Base-by-base conservation (phyloP, 2,329 filamentous ascomycete species). In the Fusarium abutilonis region DNA sequence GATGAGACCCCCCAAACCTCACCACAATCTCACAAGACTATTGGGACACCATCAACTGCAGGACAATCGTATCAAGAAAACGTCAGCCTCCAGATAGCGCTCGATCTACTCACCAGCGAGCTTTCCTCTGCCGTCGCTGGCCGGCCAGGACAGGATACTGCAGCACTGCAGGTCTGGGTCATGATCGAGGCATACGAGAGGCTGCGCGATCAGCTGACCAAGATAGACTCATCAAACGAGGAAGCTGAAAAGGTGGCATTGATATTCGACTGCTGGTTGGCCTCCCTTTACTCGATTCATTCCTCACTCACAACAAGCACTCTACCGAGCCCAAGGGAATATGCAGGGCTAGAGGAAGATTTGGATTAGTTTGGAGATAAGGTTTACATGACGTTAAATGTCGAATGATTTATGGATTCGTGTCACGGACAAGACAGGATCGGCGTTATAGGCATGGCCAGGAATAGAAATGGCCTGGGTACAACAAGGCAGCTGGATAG, bases 141-240 rank as follows among this genome's bases (percentile, higher is more conserved):
- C 40, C 32, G 70, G 47, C 49, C 71, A 9, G 14, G 70, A 52
- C 35, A 62, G 3, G 75, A 80, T 32, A 75, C 77, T 0, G 77
- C 82, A 13, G 77, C 79, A 2, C 67, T 86, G 36, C 83, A 86
- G 66, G 70, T 85, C 15, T 81, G 80, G 79, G 76, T 82, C 39
- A 85, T 86, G 83, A 86, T 86, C 46, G 83, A 85, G 64, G 83
- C 83, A 3, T 86, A 86, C 64, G 83, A 86, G 74, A 76, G 77
- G 56, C 71, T 86, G 53, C 75, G 81, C 14, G 80, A 84, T 39
- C 77, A 78, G 64, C 68, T 85, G 1, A 66, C 73, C 1, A 73
- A 70, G 3, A 74, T 73, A 67, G 73, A 75, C 52, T 59, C 72
- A 29, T 62, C 63, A 1, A 70, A 77, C 2, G 59, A 78, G 13